Evolutionary conservation across 1,284 basidiomycete genomes (phyloP), one percentile per base, ranked within the genome.

Genomic region (Caloboletus firmus): DNA sequence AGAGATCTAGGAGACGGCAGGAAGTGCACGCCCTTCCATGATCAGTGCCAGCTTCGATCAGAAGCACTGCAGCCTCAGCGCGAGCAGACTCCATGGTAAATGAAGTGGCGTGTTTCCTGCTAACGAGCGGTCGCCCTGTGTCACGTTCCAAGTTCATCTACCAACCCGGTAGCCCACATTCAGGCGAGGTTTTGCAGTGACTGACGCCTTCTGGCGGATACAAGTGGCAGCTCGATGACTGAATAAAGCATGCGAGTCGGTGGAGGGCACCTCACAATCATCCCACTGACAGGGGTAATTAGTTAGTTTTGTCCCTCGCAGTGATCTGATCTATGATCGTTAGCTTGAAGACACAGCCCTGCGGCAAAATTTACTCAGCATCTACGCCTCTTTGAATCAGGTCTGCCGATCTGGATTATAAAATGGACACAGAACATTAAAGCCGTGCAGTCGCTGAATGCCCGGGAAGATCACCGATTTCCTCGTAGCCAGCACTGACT

Each of bases 51-150:
- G 93, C 94, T 69, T 95, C 91, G 55, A 98, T 95, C 47, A 98
- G 79, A 45, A 88, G 74, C 1, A 94, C 91, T 7, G 94, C 95
- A 7, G 86, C 89, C 69, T 93, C 88, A 24, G 91, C 95, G 66
- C 97, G 91, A 9, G 87, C 95, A 53, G 90, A 94, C 68, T 98
- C 95, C 84, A 98, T 87, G 7, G 95, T 93, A 98, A 83, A 77
- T 98, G 95, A n/a, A 98, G 76, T 1, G 95, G 93, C 1, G 95
- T 96, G 68, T 97, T 95, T 44, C 94, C 94, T 90, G 30, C 28
- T n/a, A 49, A 54, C 35, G 18, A 49, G 15, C 5, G 9, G 36
- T 56, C 17, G 54, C 18, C 22, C 18, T 2, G 46, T 45, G 36
- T 39, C 17, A 36, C 40, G 20, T 20, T 32, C n/a, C 26, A 50